phyloP scores from a whole-genome alignment of 2,329 filamentous ascomycete species.

The Calonectria pteridis region DNA sequence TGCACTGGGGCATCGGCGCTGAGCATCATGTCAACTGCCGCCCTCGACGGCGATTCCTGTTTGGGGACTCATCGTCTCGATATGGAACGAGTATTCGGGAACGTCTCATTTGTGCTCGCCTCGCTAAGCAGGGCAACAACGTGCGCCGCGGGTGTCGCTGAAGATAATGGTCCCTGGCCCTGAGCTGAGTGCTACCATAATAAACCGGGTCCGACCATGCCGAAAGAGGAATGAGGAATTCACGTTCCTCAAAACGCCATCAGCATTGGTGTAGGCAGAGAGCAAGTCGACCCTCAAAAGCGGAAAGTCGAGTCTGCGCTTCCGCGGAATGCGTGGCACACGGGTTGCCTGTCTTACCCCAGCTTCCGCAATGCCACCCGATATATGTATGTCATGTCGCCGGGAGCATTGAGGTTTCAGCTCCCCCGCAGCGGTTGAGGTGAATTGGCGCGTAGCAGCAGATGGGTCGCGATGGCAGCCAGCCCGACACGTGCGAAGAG shows the following conservation, averaged over 20 bases:
- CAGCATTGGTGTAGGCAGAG: conserved; percentile 29
- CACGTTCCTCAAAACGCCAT: conserved; percentile 30
- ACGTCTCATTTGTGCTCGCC: neutral
- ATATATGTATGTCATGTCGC: neutral
- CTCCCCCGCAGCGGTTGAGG: neutral
- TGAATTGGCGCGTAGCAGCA: neutral
- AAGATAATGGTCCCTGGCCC: conserved; percentile 7
- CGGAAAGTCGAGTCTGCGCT: conserved; percentile 14
- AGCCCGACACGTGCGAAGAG: neutral
- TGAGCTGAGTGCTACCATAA: neutral
- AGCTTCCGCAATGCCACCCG: conserved; percentile 1
- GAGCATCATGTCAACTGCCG: neutral
- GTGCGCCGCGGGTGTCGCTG: neutral
- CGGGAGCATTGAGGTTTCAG: neutral
- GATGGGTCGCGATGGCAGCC: neutral
- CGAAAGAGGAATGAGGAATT: conserved; percentile 37
- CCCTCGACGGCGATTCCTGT: neutral
- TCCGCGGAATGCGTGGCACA: neutral
- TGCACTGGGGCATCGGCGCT: neutral
- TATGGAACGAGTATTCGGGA: neutral
- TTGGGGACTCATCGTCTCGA: neutral
- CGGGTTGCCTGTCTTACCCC: conserved; percentile 7
- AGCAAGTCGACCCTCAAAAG: neutral
- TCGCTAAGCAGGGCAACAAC: conserved; percentile 5
- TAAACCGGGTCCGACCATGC: conserved; percentile 32